phyloP scores from a whole-genome alignment of 805 yeast species.

The Osmozyma mogii region DNA sequence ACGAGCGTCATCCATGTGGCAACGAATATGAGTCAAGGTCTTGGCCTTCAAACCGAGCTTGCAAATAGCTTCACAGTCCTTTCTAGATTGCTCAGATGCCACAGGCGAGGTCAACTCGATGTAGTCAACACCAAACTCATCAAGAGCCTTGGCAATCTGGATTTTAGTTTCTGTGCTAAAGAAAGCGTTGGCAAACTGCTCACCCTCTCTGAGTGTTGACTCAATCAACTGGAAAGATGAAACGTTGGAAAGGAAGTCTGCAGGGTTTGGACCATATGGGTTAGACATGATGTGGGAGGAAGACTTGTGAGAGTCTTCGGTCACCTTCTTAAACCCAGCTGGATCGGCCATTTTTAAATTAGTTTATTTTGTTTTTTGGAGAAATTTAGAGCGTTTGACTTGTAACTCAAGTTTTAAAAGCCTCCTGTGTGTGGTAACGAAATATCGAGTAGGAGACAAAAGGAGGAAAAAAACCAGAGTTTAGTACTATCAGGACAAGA shows the following conservation, averaged over 20 bases:
- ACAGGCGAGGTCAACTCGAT: conserved; percentile 97
- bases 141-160: conserved; percentile 93
- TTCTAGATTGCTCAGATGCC: conserved; percentile 88
- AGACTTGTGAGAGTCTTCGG: conserved; percentile 26
- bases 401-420: neutral
- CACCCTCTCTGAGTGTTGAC: conserved; percentile 96
- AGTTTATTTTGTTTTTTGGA: neutral
- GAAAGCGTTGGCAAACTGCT: conserved; percentile 96
- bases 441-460: neutral
- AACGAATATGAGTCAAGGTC: conserved; percentile 92
- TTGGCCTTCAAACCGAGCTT: conserved; percentile 93
- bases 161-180: conserved; percentile 91
- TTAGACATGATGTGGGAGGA: too few species aligned
- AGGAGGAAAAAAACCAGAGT: neutral
- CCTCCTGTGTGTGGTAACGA: neutral
- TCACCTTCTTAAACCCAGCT: conserved; percentile 28
- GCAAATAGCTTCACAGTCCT: conserved; percentile 97
- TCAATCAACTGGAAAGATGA: conserved; percentile 85
- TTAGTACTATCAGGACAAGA: conserved; percentile 2
- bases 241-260: conserved; percentile 86
- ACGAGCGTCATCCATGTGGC: conserved; percentile 98
- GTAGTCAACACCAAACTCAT: conserved; percentile 97
- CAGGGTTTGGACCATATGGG: conserved; percentile 95
- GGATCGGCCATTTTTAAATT: conserved; percentile 17
- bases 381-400: neutral